Evolutionary conservation across 768 basidiomycete species (phyloP).

Genomic region (Psilocybe cyanescens): DNA sequence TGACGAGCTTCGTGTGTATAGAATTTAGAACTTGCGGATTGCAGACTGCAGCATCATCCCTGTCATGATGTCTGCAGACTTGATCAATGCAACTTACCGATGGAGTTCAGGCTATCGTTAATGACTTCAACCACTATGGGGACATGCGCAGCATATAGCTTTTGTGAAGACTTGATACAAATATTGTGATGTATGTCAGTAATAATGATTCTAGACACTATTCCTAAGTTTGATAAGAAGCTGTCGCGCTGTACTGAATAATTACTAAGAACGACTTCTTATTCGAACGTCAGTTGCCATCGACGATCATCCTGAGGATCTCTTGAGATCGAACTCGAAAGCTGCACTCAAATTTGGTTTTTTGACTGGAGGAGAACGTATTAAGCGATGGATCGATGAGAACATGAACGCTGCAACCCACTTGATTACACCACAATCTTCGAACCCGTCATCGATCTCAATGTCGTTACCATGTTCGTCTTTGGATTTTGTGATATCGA

Average conservation of each 20-base stretch:
- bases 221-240: too few relatives aligned
- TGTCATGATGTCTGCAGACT: not conserved
- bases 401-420: not conserved
- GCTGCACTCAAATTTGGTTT: not conserved
- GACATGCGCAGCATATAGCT: too few relatives aligned
- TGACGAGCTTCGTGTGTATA: slow-evolving; percentile 2
- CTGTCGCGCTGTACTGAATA: too few relatives aligned
- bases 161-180: too few relatives aligned
- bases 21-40: not conserved
- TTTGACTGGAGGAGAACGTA: not conserved
- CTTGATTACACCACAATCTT: slow-evolving; percentile 13
- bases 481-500: slow-evolving; percentile 35
- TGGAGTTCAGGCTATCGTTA: too few relatives aligned
- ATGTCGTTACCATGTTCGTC: slow-evolving; percentile 38
- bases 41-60: not conserved
- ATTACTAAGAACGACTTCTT: too few relatives aligned
- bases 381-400: not conserved
- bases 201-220: too few relatives aligned
- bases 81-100: not conserved
- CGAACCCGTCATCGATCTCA: slow-evolving; percentile 21
- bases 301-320: not conserved
- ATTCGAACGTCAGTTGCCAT: not conserved
- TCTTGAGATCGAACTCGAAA: not conserved
- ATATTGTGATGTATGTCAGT: too few relatives aligned
- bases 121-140: too few relatives aligned